A percentile compares a stretch with the other conserved stretches of the same genome.
Conservation (phyloP, 1,284 basidiomycete genomes). For the Leccinum fallax region DNA sequence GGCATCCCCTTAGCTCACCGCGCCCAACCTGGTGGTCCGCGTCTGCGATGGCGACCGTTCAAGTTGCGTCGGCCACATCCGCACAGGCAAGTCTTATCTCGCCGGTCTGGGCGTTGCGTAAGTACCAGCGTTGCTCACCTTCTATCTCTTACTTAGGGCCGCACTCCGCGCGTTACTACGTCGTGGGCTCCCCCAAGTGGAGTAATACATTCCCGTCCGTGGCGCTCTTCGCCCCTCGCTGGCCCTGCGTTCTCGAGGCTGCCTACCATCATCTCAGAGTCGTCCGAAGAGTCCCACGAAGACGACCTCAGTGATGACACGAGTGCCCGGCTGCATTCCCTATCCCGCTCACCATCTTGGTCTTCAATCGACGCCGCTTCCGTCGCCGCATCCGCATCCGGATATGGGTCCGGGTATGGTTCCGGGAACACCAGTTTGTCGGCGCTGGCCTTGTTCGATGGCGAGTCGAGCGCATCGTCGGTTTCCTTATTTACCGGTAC, state of each 20-base stretch:
- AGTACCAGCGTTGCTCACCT: neutral
- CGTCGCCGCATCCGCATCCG: constrained; percentile 14
- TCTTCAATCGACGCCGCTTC: constrained; percentile 21
- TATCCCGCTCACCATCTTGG: constrained; percentile 12
- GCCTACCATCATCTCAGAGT: constrained; percentile 24
- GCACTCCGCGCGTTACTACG: constrained; percentile 19
- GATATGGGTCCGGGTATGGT: neutral
- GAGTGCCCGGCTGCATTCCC: neutral
- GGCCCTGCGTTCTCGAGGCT: constrained; percentile 29
- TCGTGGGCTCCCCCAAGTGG: constrained; percentile 13
- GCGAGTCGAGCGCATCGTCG: constrained; percentile 30
- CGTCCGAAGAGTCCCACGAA: constrained; percentile 22
- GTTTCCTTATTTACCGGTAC: constrained; percentile 13
- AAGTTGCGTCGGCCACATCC: neutral
- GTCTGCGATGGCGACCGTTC: constrained; percentile 9
- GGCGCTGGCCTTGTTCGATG: constrained; percentile 11
- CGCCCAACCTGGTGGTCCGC: neutral
- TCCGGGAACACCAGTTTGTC: constrained; percentile 24
- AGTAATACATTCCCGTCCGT: constrained; percentile 23
- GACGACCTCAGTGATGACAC: neutral
- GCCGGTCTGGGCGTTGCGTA: neutral
- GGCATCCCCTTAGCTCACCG: neutral
- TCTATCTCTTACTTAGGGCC: constrained; percentile 16
- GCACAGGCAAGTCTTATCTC: constrained; percentile 18
- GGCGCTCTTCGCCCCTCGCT: constrained; percentile 34